phyloP scores from a whole-genome alignment of 83 land plant genomes.

The Larix sibirica region DNA sequence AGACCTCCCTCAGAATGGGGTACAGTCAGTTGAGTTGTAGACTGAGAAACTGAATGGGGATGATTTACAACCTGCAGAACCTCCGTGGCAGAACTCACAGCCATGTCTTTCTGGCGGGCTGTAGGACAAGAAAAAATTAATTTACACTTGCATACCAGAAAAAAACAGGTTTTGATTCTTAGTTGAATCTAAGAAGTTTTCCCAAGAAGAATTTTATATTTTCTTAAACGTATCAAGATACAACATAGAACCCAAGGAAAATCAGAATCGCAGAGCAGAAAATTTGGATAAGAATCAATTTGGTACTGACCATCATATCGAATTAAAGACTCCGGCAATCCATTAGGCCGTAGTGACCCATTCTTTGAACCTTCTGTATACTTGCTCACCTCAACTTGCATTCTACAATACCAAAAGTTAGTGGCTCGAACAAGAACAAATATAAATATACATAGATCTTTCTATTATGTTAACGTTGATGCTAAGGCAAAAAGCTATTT shows the following conservation, averaged over 20 bases:
- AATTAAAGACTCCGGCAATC: conserved; percentile 86
- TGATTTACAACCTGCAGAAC: conserved; percentile 83
- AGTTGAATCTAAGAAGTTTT: not conserved
- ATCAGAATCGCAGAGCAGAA: not conserved
- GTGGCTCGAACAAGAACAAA: too few species aligned
- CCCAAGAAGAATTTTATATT: not conserved
- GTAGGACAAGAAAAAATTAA: conserved; percentile 8
- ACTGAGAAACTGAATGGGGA: conserved; percentile 39
- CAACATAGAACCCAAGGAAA: not conserved
- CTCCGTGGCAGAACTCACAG: conserved; percentile 75
- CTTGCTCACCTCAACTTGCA: conserved; percentile 99
- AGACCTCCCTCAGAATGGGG: conserved; percentile 25
- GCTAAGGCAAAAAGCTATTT: not conserved
- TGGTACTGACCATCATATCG: conserved; percentile 79
- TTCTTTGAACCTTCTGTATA: conserved; percentile 90
- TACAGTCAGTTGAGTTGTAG: conserved; percentile 8
- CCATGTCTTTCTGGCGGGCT: conserved; percentile 93
- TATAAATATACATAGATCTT: not conserved
- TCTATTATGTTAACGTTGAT: not conserved
- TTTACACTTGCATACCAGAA: not conserved
- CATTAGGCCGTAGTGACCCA: conserved; percentile 83
- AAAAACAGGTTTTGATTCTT: not conserved
- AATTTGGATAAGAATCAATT: not conserved
- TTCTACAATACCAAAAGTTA: conserved; percentile 46
- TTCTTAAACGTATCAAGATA: not conserved